Evolutionary conservation across 352 stramenopile species (phyloP), one percentile per base, ranked within the genome.

Genomic region (Phytophthora tentaculata): DNA sequence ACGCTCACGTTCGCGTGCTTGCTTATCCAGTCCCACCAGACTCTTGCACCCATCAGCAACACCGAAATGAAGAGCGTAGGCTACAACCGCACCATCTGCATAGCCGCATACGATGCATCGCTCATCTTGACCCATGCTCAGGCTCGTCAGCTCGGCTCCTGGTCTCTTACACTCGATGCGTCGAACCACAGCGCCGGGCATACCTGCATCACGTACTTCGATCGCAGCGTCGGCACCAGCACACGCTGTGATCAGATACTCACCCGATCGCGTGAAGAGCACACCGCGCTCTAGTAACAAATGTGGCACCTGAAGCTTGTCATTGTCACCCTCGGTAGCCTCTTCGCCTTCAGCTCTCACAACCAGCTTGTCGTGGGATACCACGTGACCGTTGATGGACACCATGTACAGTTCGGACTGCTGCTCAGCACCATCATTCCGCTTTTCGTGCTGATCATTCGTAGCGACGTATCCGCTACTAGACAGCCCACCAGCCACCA

Each of bases 51-150:
- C 83, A 66, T 94, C 84, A 14, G 82, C 74, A 56, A 96, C 79
- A 29, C 88, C 88, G 54, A 90, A 96, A 67, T 94, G 88, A 56
- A 96, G 71, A 20, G 88, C 88, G 41, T 94, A 94, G 16, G 86
- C 84, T 16, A 94, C 84, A 26, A 96, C 71, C 44, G 84, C 78
- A 26, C 88, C 88, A 71, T 94, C 88, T 26, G 83, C 83, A 64
- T 94, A 94, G 26, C 88, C 88, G 29, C 85, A 93, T 37, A 96
- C 53, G 20, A 96, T 85, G 53, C 88, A 94, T 17, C 88, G 83
- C 47, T 96, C 88, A 47, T 96, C 88, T 64, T 90, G 84, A 9
- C 86, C 89, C 54, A 96, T 75, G 23, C 81, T 86, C 52, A 96
- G 71, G 49, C 79, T 88, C 28, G 84, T 93, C 8, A 96, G 54